Evolutionary conservation across 176 grass and related monocot genomes (phyloP).

Genomic region (Musa itinerans): DNA sequence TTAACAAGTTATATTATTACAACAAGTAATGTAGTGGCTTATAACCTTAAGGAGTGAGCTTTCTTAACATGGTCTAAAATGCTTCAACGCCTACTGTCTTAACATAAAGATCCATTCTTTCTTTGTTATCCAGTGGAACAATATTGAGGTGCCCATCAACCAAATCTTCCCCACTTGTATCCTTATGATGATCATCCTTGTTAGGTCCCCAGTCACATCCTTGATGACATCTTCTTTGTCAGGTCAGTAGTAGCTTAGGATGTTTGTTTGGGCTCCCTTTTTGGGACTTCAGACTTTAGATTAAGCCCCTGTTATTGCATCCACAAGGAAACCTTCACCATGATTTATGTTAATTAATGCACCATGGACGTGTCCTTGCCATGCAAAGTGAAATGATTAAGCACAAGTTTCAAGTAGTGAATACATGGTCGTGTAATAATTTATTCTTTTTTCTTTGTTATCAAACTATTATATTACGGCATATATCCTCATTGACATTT

Average conservation of each 20-base stretch:
- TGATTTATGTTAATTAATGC: background rate
- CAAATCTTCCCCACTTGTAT: too few species aligned
- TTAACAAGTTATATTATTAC: too few species aligned
- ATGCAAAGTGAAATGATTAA: background rate
- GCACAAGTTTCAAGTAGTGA: background rate
- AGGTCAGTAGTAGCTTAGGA: background rate
- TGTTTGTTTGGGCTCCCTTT: background rate
- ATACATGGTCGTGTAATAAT: background rate
- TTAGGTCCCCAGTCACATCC: too few species aligned
- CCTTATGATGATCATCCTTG: too few species aligned
- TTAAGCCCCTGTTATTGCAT: background rate
- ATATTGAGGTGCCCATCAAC: too few species aligned
- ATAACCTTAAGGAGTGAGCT: too few species aligned
- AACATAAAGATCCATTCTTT: too few species aligned
- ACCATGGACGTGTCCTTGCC: too few species aligned
- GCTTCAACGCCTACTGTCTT: too few species aligned
- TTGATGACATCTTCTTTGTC: background rate
- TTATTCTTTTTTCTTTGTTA: background rate
- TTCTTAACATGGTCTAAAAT: too few species aligned
- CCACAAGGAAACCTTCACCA: background rate
- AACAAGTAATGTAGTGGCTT: too few species aligned
- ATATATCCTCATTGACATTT: background rate
- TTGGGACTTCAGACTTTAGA: background rate
- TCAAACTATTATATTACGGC: background rate
- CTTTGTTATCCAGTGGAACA: too few species aligned